phyloP scores from a whole-genome alignment of 2,329 filamentous ascomycete genomes.

The Elsinoe australis region DNA sequence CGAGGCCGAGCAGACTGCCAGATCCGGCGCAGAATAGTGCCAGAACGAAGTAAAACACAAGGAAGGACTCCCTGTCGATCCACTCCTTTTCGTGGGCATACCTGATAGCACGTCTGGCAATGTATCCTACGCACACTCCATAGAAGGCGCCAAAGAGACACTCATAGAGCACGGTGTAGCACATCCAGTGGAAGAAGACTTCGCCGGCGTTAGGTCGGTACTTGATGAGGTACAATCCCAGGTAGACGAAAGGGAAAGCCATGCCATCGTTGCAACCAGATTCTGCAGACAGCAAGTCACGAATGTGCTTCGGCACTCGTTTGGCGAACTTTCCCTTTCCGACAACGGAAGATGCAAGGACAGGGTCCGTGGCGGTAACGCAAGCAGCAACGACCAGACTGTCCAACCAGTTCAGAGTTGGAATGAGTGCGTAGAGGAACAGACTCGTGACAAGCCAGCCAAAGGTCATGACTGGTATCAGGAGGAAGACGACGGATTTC shows the following conservation, averaged over 20 bases:
- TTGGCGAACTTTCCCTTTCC: conserved; percentile 99
- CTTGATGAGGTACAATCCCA: conserved; percentile 80
- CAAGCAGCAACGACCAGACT: conserved; percentile 82
- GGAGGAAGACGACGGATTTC: conserved; percentile 79
- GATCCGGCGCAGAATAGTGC: conserved; percentile 93
- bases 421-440: conserved; percentile 84
- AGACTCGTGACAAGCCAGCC: conserved; percentile 90
- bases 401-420: conserved; percentile 77
- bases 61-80: conserved; percentile 92
- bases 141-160: conserved; percentile 88
- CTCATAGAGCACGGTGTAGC: conserved; percentile 86
- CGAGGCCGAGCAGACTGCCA: conserved; percentile 80
- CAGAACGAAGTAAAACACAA: conserved; percentile 97
- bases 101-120: conserved; percentile 83
- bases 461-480: conserved; percentile 94
- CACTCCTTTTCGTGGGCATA: conserved; percentile 74
- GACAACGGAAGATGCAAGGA: conserved; percentile 92
- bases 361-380: conserved; percentile 93
- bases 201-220: conserved; percentile 62
- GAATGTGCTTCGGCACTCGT: conserved; percentile 91
- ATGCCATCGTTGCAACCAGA: conserved; percentile 99
- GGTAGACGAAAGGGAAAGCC: conserved; percentile 96
- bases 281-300: conserved; percentile 89
- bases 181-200: conserved; percentile 79
- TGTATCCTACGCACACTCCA: conserved; percentile 80